Conservation (phyloP, 2,329 filamentous ascomycete species). For the Pleurostoma richardsiae region DNA sequence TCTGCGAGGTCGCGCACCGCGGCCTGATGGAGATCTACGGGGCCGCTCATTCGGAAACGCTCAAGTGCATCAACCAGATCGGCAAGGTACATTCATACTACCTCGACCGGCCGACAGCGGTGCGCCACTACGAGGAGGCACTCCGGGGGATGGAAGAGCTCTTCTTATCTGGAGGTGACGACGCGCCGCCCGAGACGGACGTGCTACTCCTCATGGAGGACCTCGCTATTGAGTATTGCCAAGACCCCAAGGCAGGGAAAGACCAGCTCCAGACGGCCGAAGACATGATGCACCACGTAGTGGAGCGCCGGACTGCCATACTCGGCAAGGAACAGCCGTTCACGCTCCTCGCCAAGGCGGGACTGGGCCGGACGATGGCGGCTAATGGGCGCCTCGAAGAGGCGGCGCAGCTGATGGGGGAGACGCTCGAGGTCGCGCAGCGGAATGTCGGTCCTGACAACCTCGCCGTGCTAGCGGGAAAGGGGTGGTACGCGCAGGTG, state of each 20-base stretch:
- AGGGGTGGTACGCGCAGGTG: conserved; percentile 7
- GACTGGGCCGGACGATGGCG: conserved; percentile 4
- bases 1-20: not conserved
- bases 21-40: not conserved
- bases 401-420: conserved; percentile 3
- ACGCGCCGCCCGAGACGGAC: too few relatives aligned
- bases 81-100: not conserved
- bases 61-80: not conserved
- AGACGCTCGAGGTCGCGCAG: conserved; percentile 4
- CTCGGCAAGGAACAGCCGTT: conserved; percentile 11
- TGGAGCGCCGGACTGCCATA: conserved; percentile 5
- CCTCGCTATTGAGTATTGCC: too few relatives aligned
- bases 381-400: conserved; percentile 2
- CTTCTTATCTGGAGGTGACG: too few relatives aligned
- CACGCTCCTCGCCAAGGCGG: conserved; percentile 7
- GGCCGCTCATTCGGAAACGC: not conserved
- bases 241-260: not conserved
- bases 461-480: conserved; percentile 8
- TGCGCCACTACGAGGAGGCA: too few relatives aligned
- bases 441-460: conserved; percentile 8
- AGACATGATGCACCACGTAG: conserved; percentile 6
- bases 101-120: not conserved
- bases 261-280: conserved; percentile 5
- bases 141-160: too few relatives aligned
- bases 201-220: too few relatives aligned